Percentiles rank a stretch among this genome's conserved stretches.
Evolutionary conservation across 2,329 filamentous ascomycete genomes (phyloP).

Genomic region (Helicocarpus griseus): DNA sequence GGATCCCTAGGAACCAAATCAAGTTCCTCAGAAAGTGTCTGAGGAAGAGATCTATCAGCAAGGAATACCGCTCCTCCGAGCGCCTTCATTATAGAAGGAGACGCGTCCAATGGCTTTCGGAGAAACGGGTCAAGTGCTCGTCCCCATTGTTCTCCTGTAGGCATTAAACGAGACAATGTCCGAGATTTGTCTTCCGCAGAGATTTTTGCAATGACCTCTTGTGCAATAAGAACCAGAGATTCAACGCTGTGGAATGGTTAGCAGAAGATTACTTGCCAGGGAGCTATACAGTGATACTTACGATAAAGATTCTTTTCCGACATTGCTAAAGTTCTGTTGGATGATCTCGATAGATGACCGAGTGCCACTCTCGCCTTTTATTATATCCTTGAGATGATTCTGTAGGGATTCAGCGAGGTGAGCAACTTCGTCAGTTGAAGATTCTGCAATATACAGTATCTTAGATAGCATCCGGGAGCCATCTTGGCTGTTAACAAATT

Average conservation of each 20-base stretch:
- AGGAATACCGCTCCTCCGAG: conserved; percentile 63
- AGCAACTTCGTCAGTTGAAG: conserved; percentile 42
- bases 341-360: conserved; percentile 44
- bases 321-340: conserved; percentile 40
- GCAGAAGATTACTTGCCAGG: conserved; percentile 10
- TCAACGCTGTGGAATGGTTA: conserved; percentile 34
- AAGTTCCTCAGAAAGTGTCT: conserved; percentile 16
- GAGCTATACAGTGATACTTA: conserved; percentile 21
- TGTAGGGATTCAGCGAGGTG: conserved; percentile 29
- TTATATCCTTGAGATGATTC: conserved; percentile 23
- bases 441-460: conserved; percentile 46
- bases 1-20: conserved; percentile 48
- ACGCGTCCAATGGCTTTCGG: conserved; percentile 34
- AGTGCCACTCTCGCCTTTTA: conserved; percentile 31
- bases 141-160: conserved; percentile 56
- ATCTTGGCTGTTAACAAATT: conserved; percentile 34
- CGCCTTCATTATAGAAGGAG: conserved; percentile 63
- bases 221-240: conserved; percentile 46
- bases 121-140: conserved; percentile 48
- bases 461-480: conserved; percentile 44
- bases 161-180: conserved; percentile 45
- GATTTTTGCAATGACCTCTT: conserved; percentile 35
- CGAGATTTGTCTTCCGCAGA: conserved; percentile 19
- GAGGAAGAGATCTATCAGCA: conserved; percentile 30
- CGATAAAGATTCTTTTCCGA: conserved; percentile 36